A percentile compares a stretch with the other conserved stretches of the same genome.
Conservation (phyloP, 331 rosid genomes). For the Cucumis variabilis region DNA sequence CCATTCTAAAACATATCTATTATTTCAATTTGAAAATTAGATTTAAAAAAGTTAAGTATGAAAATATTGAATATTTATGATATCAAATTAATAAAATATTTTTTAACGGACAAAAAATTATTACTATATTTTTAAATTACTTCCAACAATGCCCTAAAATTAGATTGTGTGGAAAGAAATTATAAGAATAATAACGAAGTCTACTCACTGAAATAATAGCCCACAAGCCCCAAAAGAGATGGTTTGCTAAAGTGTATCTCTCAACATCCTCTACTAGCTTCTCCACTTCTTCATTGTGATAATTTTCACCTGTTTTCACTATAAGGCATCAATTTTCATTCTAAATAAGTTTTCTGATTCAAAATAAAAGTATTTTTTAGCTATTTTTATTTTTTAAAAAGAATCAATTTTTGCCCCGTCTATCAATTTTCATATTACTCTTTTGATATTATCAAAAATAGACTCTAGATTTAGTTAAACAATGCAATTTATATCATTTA, state of each 20-base stretch:
- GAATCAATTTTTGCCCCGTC: no score
- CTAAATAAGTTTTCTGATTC: neutral
- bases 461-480: no score
- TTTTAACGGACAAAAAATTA: neutral
- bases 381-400: no score
- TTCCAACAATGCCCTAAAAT: neutral
- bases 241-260: constrained; percentile 78
- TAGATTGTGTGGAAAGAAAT: neutral
- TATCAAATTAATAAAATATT: no score
- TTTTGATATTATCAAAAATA: no score
- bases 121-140: neutral
- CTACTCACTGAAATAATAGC: constrained; percentile 82
- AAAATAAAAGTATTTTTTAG: neutral
- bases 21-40: no score
- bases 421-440: no score
- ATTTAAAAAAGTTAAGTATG: no score
- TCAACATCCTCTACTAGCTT: constrained; percentile 58
- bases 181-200: no score
- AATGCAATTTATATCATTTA: no score
- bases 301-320: constrained; percentile 48
- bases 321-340: neutral
- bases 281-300: constrained; percentile 64
- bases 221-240: constrained; percentile 95
- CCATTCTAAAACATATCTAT: neutral
- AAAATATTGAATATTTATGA: no score